Percentiles rank a stretch among this genome's conserved stretches.
phyloP scores from a whole-genome alignment of 441 rosid species.

The Raphanus hybrid region DNA sequence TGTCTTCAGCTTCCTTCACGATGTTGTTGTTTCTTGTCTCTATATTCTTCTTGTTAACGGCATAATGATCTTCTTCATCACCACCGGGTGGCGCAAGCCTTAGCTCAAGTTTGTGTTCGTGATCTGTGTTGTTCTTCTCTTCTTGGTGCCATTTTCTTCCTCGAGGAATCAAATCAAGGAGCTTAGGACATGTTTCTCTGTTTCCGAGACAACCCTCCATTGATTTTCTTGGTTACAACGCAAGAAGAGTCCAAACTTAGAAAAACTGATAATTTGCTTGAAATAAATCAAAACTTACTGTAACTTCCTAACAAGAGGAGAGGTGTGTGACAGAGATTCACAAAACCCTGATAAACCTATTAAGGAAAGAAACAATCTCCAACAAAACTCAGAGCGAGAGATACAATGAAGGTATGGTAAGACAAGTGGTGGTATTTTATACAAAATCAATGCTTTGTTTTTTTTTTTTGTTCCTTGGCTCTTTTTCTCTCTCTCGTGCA shows the following conservation, averaged over 20 bases:
- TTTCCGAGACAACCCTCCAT: slow-evolving; percentile 58
- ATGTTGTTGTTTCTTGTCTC: slow-evolving; percentile 24
- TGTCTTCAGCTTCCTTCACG: slow-evolving; percentile 46
- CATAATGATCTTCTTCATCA: slow-evolving; percentile 52
- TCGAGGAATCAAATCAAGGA: slow-evolving; percentile 58
- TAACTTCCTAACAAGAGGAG: not conserved
- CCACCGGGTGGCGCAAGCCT: slow-evolving; percentile 86
- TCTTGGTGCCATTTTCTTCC: slow-evolving; percentile 50
- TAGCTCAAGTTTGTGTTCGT: slow-evolving; percentile 76
- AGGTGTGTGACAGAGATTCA: slow-evolving; percentile 25
- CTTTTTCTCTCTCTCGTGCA: slow-evolving; percentile 35
- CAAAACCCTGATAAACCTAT: slow-evolving; percentile 16
- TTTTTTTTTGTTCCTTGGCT: not conserved
- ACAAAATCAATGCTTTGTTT: slow-evolving; percentile 15
- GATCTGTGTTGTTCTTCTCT: slow-evolving; percentile 46
- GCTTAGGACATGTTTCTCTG: slow-evolving; percentile 49
- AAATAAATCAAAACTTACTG: not conserved
- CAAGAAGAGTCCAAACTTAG: slow-evolving; percentile 6
- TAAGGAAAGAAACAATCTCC: slow-evolving; percentile 7
- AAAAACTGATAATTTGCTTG: not conserved
- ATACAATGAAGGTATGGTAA: slow-evolving; percentile 22
- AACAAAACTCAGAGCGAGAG: slow-evolving; percentile 16
- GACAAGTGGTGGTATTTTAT: slow-evolving; percentile 35
- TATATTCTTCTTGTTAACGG: slow-evolving; percentile 4
- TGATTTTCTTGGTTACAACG: slow-evolving; percentile 19